A percentile compares a stretch with the other conserved stretches of the same genome.
Evolutionary conservation across 1,284 basidiomycete genomes (phyloP).

Genomic region (Tranzscheliella williamsii): DNA sequence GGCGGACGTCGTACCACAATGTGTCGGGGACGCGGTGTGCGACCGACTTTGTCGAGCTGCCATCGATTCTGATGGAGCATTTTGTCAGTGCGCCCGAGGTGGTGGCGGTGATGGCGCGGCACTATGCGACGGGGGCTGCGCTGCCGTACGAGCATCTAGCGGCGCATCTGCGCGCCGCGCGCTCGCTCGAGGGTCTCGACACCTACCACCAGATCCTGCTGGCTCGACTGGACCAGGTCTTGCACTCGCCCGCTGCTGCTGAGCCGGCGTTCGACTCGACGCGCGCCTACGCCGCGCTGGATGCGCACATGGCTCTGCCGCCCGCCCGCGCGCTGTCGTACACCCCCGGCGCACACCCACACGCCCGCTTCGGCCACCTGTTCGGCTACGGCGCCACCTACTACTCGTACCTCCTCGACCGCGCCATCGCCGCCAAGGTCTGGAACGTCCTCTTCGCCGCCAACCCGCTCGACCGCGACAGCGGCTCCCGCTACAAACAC

Average conservation of each 20-base stretch:
- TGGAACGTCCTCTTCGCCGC: conserved; percentile 76
- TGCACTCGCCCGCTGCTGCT: conserved; percentile 71
- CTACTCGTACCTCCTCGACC: conserved; percentile 94
- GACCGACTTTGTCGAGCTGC: conserved; percentile 96
- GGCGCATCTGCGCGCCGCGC: conserved; percentile 26
- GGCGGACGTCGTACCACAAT: conserved; percentile 94
- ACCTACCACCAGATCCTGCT: conserved; percentile 90
- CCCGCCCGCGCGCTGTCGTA: conserved; percentile 13
- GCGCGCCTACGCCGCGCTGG: conserved; percentile 63
- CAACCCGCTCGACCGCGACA: conserved; percentile 59
- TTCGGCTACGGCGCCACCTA: conserved; percentile 97
- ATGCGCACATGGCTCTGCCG: conserved; percentile 30
- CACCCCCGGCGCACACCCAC: conserved; percentile 64
- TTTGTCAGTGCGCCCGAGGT: conserved; percentile 82
- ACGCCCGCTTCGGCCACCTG: conserved; percentile 92
- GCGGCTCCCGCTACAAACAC: conserved; percentile 75
- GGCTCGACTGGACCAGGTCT: conserved; percentile 83
- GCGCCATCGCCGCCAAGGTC: conserved; percentile 87
- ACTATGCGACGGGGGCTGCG: conserved; percentile 69
- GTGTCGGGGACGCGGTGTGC: conserved; percentile 97
- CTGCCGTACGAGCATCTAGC: conserved; percentile 70
- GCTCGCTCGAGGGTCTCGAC: conserved; percentile 66
- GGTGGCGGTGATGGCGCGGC: conserved; percentile 74
- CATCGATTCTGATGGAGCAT: conserved; percentile 98
- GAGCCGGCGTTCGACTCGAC: conserved; percentile 68